phyloP scores from a whole-genome alignment of 257 asterid genomes.

The Solanum rostratum region DNA sequence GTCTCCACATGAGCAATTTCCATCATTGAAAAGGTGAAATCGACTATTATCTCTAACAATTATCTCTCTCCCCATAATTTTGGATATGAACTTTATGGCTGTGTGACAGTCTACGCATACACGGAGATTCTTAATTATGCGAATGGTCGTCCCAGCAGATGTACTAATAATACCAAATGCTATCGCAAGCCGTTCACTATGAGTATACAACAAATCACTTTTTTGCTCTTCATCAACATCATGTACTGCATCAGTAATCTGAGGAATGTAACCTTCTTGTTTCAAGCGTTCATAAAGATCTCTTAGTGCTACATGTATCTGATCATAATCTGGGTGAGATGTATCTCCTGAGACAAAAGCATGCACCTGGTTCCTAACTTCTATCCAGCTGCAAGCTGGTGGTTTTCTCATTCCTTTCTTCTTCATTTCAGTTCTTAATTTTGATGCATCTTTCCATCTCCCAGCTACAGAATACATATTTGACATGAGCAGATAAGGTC shows the following conservation, averaged over 20 bases:
- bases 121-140: conserved; percentile 55
- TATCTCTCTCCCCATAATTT: conserved; percentile 38
- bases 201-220: conserved; percentile 23
- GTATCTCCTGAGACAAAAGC: conserved; percentile 61
- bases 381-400: conserved; percentile 83
- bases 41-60: conserved; percentile 44
- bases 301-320: conserved; percentile 29
- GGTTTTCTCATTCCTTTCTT: conserved; percentile 53
- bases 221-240: conserved; percentile 66
- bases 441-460: conserved; percentile 69
- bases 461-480: conserved; percentile 63
- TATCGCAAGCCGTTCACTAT: conserved; percentile 51
- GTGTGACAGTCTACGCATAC: conserved; percentile 65
- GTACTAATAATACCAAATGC: conserved; percentile 47
- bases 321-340: conserved; percentile 43
- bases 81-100: conserved; percentile 45
- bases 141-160: conserved; percentile 43
- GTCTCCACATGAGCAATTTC: conserved; percentile 56
- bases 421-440: conserved; percentile 42
- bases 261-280: conserved; percentile 45
- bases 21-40: conserved; percentile 53
- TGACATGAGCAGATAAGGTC: conserved; percentile 52
- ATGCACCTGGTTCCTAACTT: conserved; percentile 53
- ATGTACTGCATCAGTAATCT: conserved; percentile 33
- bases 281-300: conserved; percentile 42